A percentile compares a stretch with the other conserved stretches of the same genome.
phyloP scores from a whole-genome alignment of 2,329 filamentous ascomycete species.

The Talaromyces rugulosus region DNA sequence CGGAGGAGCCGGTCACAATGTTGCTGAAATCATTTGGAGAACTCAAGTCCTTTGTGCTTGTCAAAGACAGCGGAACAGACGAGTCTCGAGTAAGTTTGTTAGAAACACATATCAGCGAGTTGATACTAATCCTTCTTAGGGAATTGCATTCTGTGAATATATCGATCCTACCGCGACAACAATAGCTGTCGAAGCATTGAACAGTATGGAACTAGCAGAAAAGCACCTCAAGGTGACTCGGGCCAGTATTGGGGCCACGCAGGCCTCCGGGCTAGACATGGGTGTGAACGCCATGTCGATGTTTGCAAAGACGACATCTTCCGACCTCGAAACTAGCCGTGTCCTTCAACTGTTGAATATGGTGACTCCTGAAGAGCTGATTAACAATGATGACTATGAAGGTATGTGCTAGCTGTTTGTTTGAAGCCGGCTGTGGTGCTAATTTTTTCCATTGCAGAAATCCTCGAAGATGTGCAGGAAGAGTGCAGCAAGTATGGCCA shows the following conservation, averaged over 20 bases:
- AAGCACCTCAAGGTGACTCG: constrained; percentile 78
- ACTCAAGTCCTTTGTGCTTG: constrained; percentile 84
- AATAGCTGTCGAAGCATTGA: constrained; percentile 83
- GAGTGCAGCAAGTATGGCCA: constrained; percentile 89
- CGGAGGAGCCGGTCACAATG: constrained; percentile 87
- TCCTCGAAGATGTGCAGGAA: constrained; percentile 87
- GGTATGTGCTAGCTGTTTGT: constrained; percentile 50
- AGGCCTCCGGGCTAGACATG: constrained; percentile 87
- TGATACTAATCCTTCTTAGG: constrained; percentile 48
- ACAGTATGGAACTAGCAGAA: constrained; percentile 90
- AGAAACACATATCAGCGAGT: background rate
- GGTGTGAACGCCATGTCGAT: constrained; percentile 97
- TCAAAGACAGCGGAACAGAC: constrained; percentile 79
- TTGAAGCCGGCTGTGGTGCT: background rate
- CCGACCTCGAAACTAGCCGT: constrained; percentile 71
- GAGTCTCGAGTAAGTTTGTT: constrained; percentile 72
- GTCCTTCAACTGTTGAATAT: constrained; percentile 96
- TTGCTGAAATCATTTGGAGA: constrained; percentile 87
- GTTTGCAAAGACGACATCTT: constrained; percentile 83
- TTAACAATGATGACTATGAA: constrained; percentile 93
- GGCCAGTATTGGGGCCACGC: constrained; percentile 90
- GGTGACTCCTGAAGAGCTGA: constrained; percentile 92
- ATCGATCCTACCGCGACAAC: constrained; percentile 69
- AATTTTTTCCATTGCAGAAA: constrained; percentile 59
- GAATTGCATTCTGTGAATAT: constrained; percentile 96